Base-by-base conservation (phyloP, 148 eudicot species). In the Arbutus unedo region DNA sequence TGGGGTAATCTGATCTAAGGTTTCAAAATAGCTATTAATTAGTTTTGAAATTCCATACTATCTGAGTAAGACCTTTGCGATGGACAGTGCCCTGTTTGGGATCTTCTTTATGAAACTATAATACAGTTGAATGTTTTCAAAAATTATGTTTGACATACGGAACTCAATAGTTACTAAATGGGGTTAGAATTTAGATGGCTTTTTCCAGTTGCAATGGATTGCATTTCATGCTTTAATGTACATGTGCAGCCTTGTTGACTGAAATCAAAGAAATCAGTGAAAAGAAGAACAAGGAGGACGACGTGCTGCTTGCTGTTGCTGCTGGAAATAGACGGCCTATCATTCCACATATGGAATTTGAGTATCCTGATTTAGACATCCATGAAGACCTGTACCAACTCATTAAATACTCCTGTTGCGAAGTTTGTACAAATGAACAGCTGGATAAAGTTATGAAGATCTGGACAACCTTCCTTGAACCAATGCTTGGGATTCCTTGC, bases 371-470 rank as follows among this genome's bases (percentile, higher is more conserved):
- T 88, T 70, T 82, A 3, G 89, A 87, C 53, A 87, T 95, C 76
- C 98, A 95, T 86, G 94, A 92, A 79, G 98, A 95, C 80, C 81
- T 95, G 59, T 91, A 91, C 88, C 91, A 92, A 80, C 91, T 95
- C 31, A 88, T 95, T 79, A 93, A 93, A 78, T 92, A 88, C 85
- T 90, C 96, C 15, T 93, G 96, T 77, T 88, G 86, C 76, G 96
- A 93, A 91, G 86, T 90, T 60, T 92, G 95, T 90, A 80, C 98
- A 54, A 85, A 90, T 82, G 98, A 93, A 74, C 95, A 91, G 88
- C 81, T 89, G 86, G 95, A 93, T 80, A 92, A 90, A 87, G 95
- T 91, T 77, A 88, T 95, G 94, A 90, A 92, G 88, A 88, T 95
- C 57, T 95, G 98, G 98, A 92, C 91, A 78, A 72, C 91, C 13